Evolutionary conservation across 345 rosid genomes (phyloP).

Genomic region (Eutrema japonicum): DNA sequence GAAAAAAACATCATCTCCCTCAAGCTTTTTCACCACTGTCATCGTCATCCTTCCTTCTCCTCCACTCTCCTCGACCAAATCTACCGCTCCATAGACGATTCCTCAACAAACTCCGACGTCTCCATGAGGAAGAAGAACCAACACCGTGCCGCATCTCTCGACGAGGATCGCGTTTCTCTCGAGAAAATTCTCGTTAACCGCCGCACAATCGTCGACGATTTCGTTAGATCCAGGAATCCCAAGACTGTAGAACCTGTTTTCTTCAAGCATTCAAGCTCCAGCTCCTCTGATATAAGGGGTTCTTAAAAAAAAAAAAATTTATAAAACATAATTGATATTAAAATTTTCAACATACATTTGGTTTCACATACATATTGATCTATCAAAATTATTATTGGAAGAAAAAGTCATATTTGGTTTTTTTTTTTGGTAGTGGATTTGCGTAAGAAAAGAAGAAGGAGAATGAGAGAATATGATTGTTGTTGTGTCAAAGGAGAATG

Average conservation of each 20-base stretch:
- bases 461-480: too few species aligned
- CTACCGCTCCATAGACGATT: constrained; percentile 72
- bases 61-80: constrained; percentile 71
- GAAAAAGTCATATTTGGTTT: too few species aligned
- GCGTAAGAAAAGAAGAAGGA: too few species aligned
- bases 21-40: too few species aligned
- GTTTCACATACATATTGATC: too few species aligned
- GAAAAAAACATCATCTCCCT: too few species aligned
- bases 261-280: constrained; percentile 62
- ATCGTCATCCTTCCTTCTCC: constrained; percentile 69
- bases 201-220: constrained; percentile 46
- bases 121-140: constrained; percentile 34
- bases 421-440: too few species aligned
- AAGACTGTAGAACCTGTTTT: constrained; percentile 24
- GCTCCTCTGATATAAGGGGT: constrained; percentile 55
- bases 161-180: constrained; percentile 20
- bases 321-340: too few species aligned
- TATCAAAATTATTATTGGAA: too few species aligned
- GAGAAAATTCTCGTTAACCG: constrained; percentile 42
- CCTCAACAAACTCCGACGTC: constrained; percentile 22
- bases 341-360: too few species aligned
- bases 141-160: not conserved
- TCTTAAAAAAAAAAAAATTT: too few species aligned
- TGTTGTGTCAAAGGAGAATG: too few species aligned
- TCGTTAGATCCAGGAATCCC: constrained; percentile 24